Evolutionary conservation across 257 asterid genomes (phyloP).

Genomic region (Orobanche coerulescens): DNA sequence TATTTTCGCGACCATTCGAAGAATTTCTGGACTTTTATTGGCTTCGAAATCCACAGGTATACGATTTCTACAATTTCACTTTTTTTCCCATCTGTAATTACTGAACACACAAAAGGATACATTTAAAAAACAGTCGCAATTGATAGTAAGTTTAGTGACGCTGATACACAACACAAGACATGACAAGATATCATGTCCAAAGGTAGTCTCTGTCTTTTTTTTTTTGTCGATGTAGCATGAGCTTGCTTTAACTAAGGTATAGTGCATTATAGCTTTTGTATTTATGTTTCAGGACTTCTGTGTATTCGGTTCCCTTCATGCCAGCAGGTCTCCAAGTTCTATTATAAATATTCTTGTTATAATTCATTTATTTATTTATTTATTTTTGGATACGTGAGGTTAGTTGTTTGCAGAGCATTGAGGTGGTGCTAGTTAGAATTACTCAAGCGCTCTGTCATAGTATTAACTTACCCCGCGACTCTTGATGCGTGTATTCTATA

Average conservation of each 20-base stretch:
- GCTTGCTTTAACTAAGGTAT: neutral
- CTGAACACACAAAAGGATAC: too few species aligned
- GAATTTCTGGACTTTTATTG: conserved; percentile 13
- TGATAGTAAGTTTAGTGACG: too few species aligned
- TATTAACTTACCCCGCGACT: neutral
- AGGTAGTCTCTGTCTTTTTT: too few species aligned
- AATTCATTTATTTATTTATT: too few species aligned
- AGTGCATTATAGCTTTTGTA: neutral
- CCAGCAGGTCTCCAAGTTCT: neutral
- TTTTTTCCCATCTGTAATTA: neutral
- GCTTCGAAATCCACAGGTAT: conserved; percentile 26
- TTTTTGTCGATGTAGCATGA: neutral
- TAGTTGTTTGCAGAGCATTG: neutral
- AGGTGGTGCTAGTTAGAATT: neutral
- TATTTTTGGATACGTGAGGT: neutral
- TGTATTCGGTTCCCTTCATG: neutral
- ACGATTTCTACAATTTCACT: neutral
- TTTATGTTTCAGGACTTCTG: neutral
- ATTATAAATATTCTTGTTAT: too few species aligned
- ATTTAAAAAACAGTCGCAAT: too few species aligned
- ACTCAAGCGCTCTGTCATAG: neutral
- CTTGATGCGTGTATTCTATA: neutral
- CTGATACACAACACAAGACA: too few species aligned
- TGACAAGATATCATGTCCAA: too few species aligned
- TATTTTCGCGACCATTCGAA: conserved; percentile 14